Conservation (phyloP, 2,329 filamentous ascomycete species). For the Nigrograna mackinnonii region DNA sequence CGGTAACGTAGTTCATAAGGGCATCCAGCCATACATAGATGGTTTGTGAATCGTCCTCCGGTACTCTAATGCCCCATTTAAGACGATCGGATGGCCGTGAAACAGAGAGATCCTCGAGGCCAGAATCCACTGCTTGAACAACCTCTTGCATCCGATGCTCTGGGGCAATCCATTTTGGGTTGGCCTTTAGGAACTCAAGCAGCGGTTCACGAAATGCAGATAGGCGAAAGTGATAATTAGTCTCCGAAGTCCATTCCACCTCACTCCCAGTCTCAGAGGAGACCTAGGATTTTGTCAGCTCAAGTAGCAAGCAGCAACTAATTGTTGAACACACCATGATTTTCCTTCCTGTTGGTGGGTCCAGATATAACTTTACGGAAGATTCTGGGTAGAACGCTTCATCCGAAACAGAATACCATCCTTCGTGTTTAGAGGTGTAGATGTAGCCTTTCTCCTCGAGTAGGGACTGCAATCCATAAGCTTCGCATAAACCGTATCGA, state of each 20-base stretch:
- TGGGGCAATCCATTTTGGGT: conserved; percentile 79
- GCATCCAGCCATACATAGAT: conserved; percentile 99
- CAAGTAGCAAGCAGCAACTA: too few species aligned
- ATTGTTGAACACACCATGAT: conserved; percentile 65
- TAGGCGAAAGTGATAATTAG: conserved; percentile 92
- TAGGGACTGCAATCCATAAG: conserved; percentile 55
- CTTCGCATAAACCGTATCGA: conserved; percentile 1
- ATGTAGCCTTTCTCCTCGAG: conserved; percentile 76
- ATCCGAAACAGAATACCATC: conserved; percentile 96
- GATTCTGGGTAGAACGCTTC: conserved; percentile 92
- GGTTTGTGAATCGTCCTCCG: conserved; percentile 81
- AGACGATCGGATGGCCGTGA: conserved; percentile 80
- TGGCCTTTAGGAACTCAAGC: conserved; percentile 76
- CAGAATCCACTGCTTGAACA: conserved; percentile 72
- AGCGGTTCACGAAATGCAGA: conserved; percentile 80
- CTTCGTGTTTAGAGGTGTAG: conserved; percentile 83
- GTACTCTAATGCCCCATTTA: conserved; percentile 87
- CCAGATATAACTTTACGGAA: conserved; percentile 72
- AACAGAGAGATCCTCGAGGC: conserved; percentile 85
- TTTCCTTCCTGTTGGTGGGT: conserved; percentile 80
- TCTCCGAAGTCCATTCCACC: conserved; percentile 92
- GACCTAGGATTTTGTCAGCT: conserved; percentile 42
- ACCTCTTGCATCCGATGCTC: conserved; percentile 75
- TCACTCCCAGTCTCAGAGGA: conserved; percentile 87
- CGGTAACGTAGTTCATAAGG: conserved; percentile 90